Evolutionary conservation across 257 asterid genomes (phyloP).

Genomic region (Osmanthus fragrans): DNA sequence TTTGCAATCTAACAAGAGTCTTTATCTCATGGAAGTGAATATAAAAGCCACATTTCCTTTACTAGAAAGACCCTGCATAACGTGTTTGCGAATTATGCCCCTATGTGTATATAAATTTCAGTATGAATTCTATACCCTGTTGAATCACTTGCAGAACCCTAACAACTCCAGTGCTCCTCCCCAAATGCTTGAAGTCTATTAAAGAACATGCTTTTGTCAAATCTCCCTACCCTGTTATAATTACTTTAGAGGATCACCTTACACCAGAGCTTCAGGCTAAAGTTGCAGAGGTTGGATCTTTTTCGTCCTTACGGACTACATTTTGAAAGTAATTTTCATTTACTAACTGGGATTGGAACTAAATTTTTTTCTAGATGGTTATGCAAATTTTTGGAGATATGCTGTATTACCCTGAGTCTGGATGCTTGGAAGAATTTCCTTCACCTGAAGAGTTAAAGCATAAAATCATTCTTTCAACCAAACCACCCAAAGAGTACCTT

Average conservation of each 20-base stretch:
- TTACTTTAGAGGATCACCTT: constrained; percentile 91
- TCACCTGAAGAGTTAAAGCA: constrained; percentile 76
- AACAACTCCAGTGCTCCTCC: constrained; percentile 77
- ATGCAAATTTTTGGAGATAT: constrained; percentile 79
- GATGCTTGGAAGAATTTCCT: constrained; percentile 67
- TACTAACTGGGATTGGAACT: constrained; percentile 4
- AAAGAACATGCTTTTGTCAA: constrained; percentile 74
- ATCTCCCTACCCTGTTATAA: constrained; percentile 84
- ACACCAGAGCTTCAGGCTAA: constrained; percentile 87
- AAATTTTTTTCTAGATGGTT: constrained; percentile 54
- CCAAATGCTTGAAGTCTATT: constrained; percentile 73
- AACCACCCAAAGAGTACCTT: constrained; percentile 90
- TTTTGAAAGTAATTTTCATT: background rate
- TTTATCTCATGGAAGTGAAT: background rate
- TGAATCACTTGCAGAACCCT: constrained; percentile 63
- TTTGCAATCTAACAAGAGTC: background rate
- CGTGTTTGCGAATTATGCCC: background rate
- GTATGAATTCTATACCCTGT: background rate
- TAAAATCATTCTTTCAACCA: constrained; percentile 78
- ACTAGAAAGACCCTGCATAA: background rate
- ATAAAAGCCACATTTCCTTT: background rate
- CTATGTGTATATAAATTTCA: background rate
- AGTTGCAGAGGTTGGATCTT: constrained; percentile 72
- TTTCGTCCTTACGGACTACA: background rate
- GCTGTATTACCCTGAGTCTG: constrained; percentile 69